Percentiles rank a stretch among this genome's conserved stretches.
Conservation (phyloP, 768 basidiomycete species). For the Rhodotorula babjevae region DNA sequence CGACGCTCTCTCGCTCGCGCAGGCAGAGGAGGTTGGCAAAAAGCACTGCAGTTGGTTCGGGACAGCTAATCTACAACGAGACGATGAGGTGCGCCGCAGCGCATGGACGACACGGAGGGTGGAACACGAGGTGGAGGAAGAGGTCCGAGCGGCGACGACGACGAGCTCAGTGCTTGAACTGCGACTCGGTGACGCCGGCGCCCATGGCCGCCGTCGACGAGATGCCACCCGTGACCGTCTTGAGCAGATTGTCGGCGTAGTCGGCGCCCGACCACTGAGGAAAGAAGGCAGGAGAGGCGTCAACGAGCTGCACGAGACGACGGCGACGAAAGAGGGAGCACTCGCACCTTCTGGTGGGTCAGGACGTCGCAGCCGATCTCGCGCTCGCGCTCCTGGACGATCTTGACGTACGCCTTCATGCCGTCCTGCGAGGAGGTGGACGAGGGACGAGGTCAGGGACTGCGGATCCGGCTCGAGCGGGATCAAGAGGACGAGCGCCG, state of each 20-base stretch:
- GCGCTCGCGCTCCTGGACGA: slow-evolving; percentile 85
- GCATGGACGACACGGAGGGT: too few species aligned
- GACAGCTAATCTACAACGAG: background rate
- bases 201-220: slow-evolving; percentile 99
- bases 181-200: slow-evolving; percentile 54
- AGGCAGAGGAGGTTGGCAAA: background rate
- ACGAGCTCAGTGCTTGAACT: slow-evolving; percentile 36
- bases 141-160: background rate
- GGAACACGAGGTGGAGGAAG: background rate
- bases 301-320: slow-evolving; percentile 72
- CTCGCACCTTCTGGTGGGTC: slow-evolving; percentile 74
- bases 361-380: slow-evolving; percentile 93
- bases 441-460: background rate
- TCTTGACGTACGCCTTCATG: slow-evolving; percentile 97
- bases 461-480: background rate
- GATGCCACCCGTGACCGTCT: slow-evolving; percentile 93
- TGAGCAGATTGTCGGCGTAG: slow-evolving; percentile 81
- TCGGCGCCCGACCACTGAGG: slow-evolving; percentile 76
- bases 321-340: slow-evolving; percentile 50
- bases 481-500: slow-evolving; percentile 42
- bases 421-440: slow-evolving; percentile 57
- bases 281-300: slow-evolving; percentile 68
- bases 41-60: slow-evolving; percentile 12
- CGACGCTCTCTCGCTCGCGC: too few species aligned
- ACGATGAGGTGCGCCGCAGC: too few species aligned